Evolutionary conservation across 768 basidiomycete genomes (phyloP).

Genomic region (Auriculariales sp.): DNA sequence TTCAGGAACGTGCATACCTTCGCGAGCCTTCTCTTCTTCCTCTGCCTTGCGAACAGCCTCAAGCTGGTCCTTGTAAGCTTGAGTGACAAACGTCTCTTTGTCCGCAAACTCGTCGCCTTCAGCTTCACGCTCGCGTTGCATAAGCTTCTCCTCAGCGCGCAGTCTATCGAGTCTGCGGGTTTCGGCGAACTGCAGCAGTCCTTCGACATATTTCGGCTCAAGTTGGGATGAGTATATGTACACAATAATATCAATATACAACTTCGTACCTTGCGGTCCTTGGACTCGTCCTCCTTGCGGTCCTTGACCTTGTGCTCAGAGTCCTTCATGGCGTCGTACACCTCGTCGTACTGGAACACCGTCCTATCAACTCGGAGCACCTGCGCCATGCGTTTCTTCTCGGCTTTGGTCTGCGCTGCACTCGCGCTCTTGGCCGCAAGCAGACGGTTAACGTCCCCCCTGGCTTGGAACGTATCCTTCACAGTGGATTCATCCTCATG

Average conservation of each 20-base stretch:
- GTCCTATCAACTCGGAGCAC: conserved; percentile 68
- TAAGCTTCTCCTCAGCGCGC: conserved; percentile 95
- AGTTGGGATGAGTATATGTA: background rate
- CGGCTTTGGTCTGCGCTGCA: conserved; percentile 38
- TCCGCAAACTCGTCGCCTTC: conserved; percentile 91
- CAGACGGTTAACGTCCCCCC: conserved; percentile 18
- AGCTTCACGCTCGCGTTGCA: conserved; percentile 78
- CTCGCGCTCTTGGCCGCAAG: conserved; percentile 37
- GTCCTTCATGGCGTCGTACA: conserved; percentile 92
- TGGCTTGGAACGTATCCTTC: conserved; percentile 14
- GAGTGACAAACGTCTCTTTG: conserved; percentile 96
- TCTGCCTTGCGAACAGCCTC: conserved; percentile 81
- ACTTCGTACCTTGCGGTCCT: conserved; percentile 57
- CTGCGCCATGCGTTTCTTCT: conserved; percentile 59
- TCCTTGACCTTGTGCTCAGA: conserved; percentile 62
- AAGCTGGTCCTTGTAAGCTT: conserved; percentile 94
- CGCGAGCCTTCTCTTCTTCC: conserved; percentile 77
- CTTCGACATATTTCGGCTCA: conserved; percentile 87
- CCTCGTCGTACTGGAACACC: conserved; percentile 90
- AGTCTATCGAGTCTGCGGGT: conserved; percentile 79
- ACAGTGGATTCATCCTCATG: conserved; percentile 34
- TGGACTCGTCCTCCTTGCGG: conserved; percentile 59
- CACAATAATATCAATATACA: background rate
- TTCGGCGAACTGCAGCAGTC: conserved; percentile 65
- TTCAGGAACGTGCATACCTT: conserved; percentile 44